Conservation (phyloP, 108 stramenopile species). For the Conticribra weissflogii region DNA sequence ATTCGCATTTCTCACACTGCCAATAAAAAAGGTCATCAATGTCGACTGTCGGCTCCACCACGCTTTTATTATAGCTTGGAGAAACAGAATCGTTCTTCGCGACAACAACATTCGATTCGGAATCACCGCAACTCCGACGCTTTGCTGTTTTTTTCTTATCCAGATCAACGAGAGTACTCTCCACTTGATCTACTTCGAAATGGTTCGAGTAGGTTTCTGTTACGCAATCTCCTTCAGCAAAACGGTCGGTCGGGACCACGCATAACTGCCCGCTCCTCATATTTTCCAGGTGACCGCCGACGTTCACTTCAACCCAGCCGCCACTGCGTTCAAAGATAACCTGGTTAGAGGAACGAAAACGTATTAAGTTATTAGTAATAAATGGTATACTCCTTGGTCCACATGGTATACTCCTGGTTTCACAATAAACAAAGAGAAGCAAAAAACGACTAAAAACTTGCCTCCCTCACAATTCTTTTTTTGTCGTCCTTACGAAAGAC, state of each 20-base stretch:
- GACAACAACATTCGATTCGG: not conserved
- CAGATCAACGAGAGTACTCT: too few species aligned
- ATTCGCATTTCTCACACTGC: conserved; percentile 27
- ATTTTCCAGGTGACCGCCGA: not conserved
- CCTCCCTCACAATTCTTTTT: not conserved
- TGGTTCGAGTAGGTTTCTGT: not conserved
- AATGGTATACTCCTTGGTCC: too few species aligned
- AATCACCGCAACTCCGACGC: not conserved
- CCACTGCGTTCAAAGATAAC: not conserved
- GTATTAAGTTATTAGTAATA: too few species aligned
- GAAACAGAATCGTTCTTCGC: not conserved
- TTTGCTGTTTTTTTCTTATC: not conserved
- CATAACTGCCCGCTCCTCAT: not conserved
- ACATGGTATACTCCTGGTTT: too few species aligned
- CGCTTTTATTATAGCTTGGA: not conserved
- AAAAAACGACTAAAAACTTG: conserved; percentile 3
- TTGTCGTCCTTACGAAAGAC: not conserved
- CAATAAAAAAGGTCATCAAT: conserved; percentile 41
- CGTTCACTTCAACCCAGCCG: not conserved
- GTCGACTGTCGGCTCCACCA: not conserved
- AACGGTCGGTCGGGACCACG: not conserved
- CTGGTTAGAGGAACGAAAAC: not conserved
- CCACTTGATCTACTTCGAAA: too few species aligned
- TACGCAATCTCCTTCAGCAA: not conserved
- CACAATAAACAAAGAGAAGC: too few species aligned